Base-by-base conservation (phyloP, 441 rosid genomes). In the Adansonia madagascariensis region DNA sequence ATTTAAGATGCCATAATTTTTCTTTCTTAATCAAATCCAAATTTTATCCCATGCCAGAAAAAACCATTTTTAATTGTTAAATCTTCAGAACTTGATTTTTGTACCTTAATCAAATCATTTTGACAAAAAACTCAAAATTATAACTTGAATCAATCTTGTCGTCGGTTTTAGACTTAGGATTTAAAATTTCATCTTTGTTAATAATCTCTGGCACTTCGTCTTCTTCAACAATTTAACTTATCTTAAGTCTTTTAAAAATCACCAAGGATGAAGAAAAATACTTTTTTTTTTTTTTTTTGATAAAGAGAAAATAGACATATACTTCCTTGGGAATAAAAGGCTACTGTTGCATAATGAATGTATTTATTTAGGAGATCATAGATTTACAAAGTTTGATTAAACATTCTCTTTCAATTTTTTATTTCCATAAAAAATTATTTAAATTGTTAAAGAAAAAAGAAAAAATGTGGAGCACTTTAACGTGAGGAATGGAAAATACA, bases 1-100 rank as follows among this genome's bases (percentile, higher is more conserved):
- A 7, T 24, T 14, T 0, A 70, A 74, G 78, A 73, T 83, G 89
- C 77, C 39, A 82, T 78, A 68, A 89, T 22, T n/a, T 60, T 74
- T 0, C 79, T 17, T 77, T 76, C 44, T 11, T 71, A 0, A 55
- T 79, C 11, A 27, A 27, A 60, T 0, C 85, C 79, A 71, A 88
- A 49, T 6, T 12, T 24, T 6, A 5, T 12, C 9, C 55, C 20
- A 49, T 7, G 11, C 73, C 43, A 47, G 0, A 87, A 31, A n/a
- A 72, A 84, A 55, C 6, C 85, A 81, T 39, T 39, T 61, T 0
- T 59, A 68, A 22, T n/a, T 43, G 12, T 81, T 24, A 3, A 68
- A 39, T 67, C 59, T 27, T 84, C 86, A 10, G 0, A 3, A 68
- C 49, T 57, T 6, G 77, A 82, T 62, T 85, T 84, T 8, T 35